A percentile compares a stretch with the other conserved stretches of the same genome.
Evolutionary conservation across 495 filamentous ascomycete species (phyloP).

Genomic region (Penicillium odoratum): DNA sequence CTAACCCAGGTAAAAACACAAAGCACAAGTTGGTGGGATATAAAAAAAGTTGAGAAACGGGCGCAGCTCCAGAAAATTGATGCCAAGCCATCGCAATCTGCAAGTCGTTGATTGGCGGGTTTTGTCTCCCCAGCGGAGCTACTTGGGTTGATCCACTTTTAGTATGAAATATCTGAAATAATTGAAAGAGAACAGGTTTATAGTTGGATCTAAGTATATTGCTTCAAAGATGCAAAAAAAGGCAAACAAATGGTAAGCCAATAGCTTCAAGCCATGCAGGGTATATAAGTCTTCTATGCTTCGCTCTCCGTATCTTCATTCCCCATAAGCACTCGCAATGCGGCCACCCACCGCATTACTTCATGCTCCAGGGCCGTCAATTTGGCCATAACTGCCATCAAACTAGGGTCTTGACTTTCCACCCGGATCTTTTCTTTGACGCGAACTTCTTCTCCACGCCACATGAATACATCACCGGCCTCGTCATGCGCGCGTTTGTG

Average conservation of each 20-base stretch:
- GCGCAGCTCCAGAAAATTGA: constrained; percentile 32
- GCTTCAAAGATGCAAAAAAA: not conserved
- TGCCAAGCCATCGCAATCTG: constrained; percentile 39
- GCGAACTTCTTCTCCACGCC: constrained; percentile 68
- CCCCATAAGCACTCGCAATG: constrained; percentile 81
- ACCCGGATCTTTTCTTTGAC: constrained; percentile 90
- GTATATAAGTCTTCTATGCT: constrained; percentile 9
- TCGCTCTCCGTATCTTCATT: constrained; percentile 51
- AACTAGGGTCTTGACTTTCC: constrained; percentile 85
- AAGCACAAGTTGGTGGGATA: constrained; percentile 8
- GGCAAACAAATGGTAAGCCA: not conserved
- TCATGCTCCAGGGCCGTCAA: constrained; percentile 76
- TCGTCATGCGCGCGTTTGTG: constrained; percentile 77
- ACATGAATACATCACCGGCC: constrained; percentile 67
- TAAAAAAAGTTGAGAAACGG: constrained; percentile 21
- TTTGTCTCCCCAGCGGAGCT: not conserved
- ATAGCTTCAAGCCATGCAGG: not conserved
- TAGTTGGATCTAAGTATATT: not conserved
- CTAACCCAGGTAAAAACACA: constrained; percentile 11
- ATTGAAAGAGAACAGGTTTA: not conserved
- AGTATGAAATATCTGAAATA: not conserved
- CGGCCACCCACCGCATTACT: constrained; percentile 64
- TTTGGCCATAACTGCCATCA: constrained; percentile 87
- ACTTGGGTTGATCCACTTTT: not conserved
- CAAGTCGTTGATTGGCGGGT: constrained; percentile 32